These are phyloP conservation scores for Mucuna pruriens DNA, from an alignment of 306 rosid species.

Conservation along the genomic window DNA sequence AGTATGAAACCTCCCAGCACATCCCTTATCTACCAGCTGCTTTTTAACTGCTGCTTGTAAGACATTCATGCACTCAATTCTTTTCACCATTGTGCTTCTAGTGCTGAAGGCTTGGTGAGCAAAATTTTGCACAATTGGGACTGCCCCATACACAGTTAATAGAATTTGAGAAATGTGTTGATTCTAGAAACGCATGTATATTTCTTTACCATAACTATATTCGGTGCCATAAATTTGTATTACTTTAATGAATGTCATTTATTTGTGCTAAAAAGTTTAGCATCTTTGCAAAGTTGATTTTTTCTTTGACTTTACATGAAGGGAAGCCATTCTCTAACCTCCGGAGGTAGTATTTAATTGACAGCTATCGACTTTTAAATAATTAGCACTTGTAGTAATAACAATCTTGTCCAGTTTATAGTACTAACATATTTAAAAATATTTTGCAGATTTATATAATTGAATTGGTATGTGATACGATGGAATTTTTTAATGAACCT, in stretches of 20 bases:
- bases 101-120: slow-evolving; percentile 42
- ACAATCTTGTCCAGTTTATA: neutral
- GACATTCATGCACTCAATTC: slow-evolving; percentile 22
- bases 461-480: neutral
- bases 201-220: neutral
- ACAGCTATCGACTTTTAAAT: neutral
- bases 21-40: slow-evolving; percentile 37
- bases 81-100: slow-evolving; percentile 38
- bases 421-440: neutral
- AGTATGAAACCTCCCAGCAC: slow-evolving; percentile 44
- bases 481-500: neutral
- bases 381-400: neutral
- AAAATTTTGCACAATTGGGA: slow-evolving; percentile 44
- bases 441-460: neutral
- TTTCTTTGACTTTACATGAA: neutral
- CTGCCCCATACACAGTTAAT: slow-evolving; percentile 14
- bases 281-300: neutral
- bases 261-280: neutral
- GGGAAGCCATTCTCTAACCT: neutral
- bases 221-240: neutral
- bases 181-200: neutral
- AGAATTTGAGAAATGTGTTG: slow-evolving; percentile 39
- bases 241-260: neutral
- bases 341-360: neutral
- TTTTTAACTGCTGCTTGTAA: slow-evolving; percentile 46